Evolutionary conservation across 2,329 filamentous ascomycete genomes (phyloP).

Genomic region (Coleophoma eucalyptorum): DNA sequence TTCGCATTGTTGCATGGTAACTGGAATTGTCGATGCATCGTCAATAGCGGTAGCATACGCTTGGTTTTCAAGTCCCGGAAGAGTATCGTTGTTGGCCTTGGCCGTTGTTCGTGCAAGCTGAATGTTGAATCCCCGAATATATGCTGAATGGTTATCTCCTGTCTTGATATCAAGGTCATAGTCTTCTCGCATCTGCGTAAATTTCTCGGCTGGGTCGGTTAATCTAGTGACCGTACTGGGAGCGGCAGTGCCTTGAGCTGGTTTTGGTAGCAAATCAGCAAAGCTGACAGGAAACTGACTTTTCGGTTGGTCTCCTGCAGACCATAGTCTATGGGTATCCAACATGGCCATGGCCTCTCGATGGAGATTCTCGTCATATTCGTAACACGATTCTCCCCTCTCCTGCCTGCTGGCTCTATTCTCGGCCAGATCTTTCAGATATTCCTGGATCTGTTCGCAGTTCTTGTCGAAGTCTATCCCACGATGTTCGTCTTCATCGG

Average conservation of each 20-base stretch:
- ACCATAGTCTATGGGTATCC: conserved; percentile 18
- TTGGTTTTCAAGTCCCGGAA: too few relatives aligned
- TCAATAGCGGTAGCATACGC: too few relatives aligned
- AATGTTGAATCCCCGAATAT: too few relatives aligned
- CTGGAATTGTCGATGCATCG: too few relatives aligned
- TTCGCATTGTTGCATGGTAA: too few relatives aligned
- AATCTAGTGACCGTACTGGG: too few relatives aligned
- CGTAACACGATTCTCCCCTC: conserved; percentile 10
- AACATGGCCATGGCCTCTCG: conserved; percentile 17
- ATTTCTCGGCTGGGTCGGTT: not conserved
- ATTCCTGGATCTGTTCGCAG: conserved; percentile 24
- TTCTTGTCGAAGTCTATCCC: conserved; percentile 35
- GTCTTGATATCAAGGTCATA: conserved; percentile 17
- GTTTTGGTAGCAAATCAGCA: not conserved
- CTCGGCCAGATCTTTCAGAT: not conserved
- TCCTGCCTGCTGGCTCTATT: conserved; percentile 1
- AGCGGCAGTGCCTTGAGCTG: conserved; percentile 8
- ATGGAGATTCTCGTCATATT: conserved; percentile 4
- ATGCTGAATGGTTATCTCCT: not conserved
- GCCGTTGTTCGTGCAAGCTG: too few relatives aligned
- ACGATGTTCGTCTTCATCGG: conserved; percentile 42
- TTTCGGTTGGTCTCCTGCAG: not conserved
- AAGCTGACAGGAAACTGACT: not conserved
- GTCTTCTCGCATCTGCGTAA: conserved; percentile 13
- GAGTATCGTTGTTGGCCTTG: too few relatives aligned